Conservation (phyloP, 2,329 filamentous ascomycete genomes). For the Colletotrichum trifolii region DNA sequence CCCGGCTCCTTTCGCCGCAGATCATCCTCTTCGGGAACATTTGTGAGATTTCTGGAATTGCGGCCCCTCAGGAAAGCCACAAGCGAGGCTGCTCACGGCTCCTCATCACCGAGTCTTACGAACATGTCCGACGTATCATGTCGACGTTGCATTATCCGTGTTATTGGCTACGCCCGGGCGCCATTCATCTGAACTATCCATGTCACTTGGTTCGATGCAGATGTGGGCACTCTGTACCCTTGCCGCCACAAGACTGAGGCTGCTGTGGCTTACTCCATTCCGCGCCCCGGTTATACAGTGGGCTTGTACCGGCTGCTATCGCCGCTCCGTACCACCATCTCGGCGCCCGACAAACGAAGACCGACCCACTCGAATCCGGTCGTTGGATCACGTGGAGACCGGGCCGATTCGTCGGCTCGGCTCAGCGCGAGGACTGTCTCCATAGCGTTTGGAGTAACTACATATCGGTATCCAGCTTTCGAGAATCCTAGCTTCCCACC, state of each 20-base stretch:
- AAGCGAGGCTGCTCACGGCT: constrained; percentile 18
- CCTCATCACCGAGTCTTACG: constrained; percentile 18
- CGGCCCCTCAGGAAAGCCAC: constrained; percentile 20
- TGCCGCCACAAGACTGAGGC: constrained; percentile 3
- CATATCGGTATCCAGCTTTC: too few relatives aligned
- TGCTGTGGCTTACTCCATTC: constrained; percentile 9
- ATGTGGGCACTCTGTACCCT: not conserved
- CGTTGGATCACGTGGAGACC: too few relatives aligned
- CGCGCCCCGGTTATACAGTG: too few relatives aligned
- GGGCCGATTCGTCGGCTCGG: too few relatives aligned
- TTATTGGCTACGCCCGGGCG: constrained; percentile 10
- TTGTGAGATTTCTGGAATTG: constrained; percentile 23
- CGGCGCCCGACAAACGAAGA: too few relatives aligned
- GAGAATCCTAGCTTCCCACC: too few relatives aligned
- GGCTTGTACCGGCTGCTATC: too few relatives aligned
- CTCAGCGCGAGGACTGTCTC: too few relatives aligned
- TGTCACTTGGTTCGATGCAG: constrained; percentile 19
- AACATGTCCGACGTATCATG: not conserved
- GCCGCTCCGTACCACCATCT: too few relatives aligned
- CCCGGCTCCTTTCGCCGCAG: constrained; percentile 27
- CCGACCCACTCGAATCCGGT: too few relatives aligned
- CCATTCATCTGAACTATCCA: constrained; percentile 17
- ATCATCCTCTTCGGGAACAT: constrained; percentile 30
- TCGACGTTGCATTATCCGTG: constrained; percentile 18
- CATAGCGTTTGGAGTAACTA: too few relatives aligned